Evolutionary conservation across 371 early-diverging fungal genomes (phyloP).

Genomic region (Mortierella sp.): DNA sequence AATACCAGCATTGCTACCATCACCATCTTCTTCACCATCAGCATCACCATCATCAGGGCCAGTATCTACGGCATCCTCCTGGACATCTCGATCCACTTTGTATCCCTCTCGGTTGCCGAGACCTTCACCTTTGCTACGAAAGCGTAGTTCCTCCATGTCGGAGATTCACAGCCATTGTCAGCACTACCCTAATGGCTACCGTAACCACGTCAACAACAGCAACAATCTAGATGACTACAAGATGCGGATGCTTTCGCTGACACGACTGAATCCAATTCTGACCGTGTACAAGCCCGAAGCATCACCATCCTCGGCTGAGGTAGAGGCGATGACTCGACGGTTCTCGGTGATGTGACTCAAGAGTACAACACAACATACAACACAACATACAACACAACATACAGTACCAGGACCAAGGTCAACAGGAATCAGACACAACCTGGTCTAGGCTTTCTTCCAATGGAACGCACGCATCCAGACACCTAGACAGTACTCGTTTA

Average conservation of each 20-base stretch:
- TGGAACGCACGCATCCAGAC: too few species aligned
- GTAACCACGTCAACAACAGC: neutral
- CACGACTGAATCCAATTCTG: conserved; percentile 29
- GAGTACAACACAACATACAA: neutral
- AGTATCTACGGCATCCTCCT: neutral
- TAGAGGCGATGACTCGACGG: neutral
- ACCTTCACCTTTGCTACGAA: conserved; percentile 1
- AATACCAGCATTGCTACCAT: neutral
- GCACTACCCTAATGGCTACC: neutral
- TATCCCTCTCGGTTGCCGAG: neutral
- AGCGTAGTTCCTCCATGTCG: conserved; percentile 22
- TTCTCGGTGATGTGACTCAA: neutral
- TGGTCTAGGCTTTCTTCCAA: too few species aligned
- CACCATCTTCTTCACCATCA: neutral
- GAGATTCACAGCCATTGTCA: conserved; percentile 3
- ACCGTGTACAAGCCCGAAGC: conserved; percentile 18
- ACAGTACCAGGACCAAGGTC: too few species aligned
- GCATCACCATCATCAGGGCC: too few species aligned
- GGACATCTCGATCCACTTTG: neutral
- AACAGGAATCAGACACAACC: too few species aligned
- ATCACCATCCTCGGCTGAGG: neutral
- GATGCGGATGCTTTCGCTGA: conserved; percentile 26
- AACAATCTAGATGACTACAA: conserved; percentile 1
- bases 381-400: too few species aligned
- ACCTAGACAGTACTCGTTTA: too few species aligned